A percentile compares a stretch with the other conserved stretches of the same genome.
Conservation (phyloP, 2,329 filamentous ascomycete species). For the Colletotrichum nymphaeae region DNA sequence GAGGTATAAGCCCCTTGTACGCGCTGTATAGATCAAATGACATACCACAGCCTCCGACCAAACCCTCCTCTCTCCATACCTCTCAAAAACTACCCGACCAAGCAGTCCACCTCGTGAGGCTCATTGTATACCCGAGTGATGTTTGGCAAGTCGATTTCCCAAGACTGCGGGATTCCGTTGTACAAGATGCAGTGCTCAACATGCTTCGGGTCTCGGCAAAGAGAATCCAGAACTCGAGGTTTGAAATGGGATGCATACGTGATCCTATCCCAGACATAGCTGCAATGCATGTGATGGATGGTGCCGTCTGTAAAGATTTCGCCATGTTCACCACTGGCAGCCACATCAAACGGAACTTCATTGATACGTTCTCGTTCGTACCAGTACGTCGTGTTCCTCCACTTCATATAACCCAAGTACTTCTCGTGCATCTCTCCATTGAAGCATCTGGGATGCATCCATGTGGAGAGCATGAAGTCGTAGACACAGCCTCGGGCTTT, state of each 20-base stretch:
- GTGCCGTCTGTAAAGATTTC: conserved; percentile 30
- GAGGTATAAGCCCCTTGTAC: too few species aligned
- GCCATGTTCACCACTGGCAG: conserved; percentile 16
- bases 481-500: conserved; percentile 40
- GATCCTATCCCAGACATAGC: conserved; percentile 29
- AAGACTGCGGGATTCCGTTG: conserved; percentile 25
- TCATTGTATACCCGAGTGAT: conserved; percentile 28
- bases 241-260: conserved; percentile 28
- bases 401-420: conserved; percentile 25
- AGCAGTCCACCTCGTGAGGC: conserved; percentile 22
- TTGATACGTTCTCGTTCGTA: conserved; percentile 24
- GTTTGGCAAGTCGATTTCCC: conserved; percentile 28
- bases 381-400: conserved; percentile 28
- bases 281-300: conserved; percentile 30
- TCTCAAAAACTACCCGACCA: neutral
- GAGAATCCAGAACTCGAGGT: conserved; percentile 17
- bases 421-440: conserved; percentile 28
- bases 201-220: conserved; percentile 25
- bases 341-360: conserved; percentile 23
- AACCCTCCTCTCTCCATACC: too few species aligned
- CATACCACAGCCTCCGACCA: too few species aligned
- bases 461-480: conserved; percentile 27
- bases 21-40: too few species aligned
- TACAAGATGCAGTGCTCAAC: conserved; percentile 28
- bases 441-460: conserved; percentile 39